Conservation (phyloP, 2,329 filamentous ascomycete species). For the Fusarium aywerte region DNA sequence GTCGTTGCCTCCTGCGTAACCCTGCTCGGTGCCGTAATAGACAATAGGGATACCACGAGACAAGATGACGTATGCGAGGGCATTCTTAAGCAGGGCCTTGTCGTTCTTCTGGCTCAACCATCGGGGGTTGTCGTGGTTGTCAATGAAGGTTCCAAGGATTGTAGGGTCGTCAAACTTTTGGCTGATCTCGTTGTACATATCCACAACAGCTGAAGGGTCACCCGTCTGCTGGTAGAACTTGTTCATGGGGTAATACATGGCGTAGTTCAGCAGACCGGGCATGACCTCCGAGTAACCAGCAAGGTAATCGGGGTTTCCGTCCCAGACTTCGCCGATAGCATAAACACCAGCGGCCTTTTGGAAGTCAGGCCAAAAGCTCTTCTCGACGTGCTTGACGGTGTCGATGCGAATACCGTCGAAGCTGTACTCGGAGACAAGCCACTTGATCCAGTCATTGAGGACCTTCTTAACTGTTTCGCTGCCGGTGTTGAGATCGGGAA, state of each 20-base stretch:
- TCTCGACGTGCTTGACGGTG: slow-evolving; percentile 70
- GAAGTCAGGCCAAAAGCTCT: slow-evolving; percentile 67
- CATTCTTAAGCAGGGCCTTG: slow-evolving; percentile 67
- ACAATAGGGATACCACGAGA: slow-evolving; percentile 71
- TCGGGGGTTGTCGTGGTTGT: slow-evolving; percentile 69
- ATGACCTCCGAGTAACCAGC: slow-evolving; percentile 64
- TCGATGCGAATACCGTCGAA: slow-evolving; percentile 72
- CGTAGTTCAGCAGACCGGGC: slow-evolving; percentile 71
- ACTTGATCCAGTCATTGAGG: slow-evolving; percentile 68
- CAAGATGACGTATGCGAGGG: slow-evolving; percentile 70
- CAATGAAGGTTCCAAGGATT: slow-evolving; percentile 59
- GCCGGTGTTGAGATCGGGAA: slow-evolving; percentile 72
- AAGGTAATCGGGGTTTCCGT: slow-evolving; percentile 63
- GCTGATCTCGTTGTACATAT: slow-evolving; percentile 53
- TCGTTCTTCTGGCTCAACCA: slow-evolving; percentile 65
- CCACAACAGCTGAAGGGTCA: slow-evolving; percentile 53
- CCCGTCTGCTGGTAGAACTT: slow-evolving; percentile 53
- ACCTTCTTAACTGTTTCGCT: slow-evolving; percentile 58
- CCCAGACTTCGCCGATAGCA: slow-evolving; percentile 68
- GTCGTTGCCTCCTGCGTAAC: slow-evolving; percentile 60
- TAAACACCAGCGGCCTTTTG: slow-evolving; percentile 66
- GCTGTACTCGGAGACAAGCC: slow-evolving; percentile 67
- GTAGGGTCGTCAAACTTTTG: slow-evolving; percentile 47
- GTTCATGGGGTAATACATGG: slow-evolving; percentile 57
- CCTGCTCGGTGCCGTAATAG: slow-evolving; percentile 74